Conservation (phyloP, 2,329 filamentous ascomycete genomes). For the Microdochium bolleyi region DNA sequence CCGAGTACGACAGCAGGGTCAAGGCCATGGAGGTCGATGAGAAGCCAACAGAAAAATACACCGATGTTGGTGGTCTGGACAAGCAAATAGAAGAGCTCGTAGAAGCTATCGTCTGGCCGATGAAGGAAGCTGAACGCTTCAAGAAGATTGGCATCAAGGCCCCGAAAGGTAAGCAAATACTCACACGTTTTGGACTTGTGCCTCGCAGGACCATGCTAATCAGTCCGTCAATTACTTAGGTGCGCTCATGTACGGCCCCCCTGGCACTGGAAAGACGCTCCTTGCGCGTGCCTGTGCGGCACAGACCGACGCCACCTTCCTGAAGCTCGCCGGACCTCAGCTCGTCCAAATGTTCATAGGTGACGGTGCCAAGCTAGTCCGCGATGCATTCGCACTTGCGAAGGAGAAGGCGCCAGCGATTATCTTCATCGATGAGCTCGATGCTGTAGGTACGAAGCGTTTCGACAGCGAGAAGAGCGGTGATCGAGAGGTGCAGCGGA, state of each 20-base stretch:
- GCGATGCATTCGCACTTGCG: constrained; percentile 93
- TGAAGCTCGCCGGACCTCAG: constrained; percentile 95
- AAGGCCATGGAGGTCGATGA: constrained; percentile 99
- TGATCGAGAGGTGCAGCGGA: constrained; percentile 95
- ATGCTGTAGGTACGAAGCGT: constrained; percentile 96
- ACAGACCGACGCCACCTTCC: constrained; percentile 96
- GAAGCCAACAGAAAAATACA: constrained; percentile 99
- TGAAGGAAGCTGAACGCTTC: constrained; percentile 98
- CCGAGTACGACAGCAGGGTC: constrained; percentile 96
- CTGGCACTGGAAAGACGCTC: constrained; percentile 84
- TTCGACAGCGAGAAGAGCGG: constrained; percentile 98
- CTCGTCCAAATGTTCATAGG: constrained; percentile 99
- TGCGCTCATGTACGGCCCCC: constrained; percentile 95
- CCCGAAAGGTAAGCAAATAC: constrained; percentile 67
- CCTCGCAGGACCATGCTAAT: not conserved
- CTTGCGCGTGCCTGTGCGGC: constrained; percentile 93
- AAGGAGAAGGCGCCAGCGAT: constrained; percentile 99
- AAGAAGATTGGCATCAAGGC: constrained; percentile 99
- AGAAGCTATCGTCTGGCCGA: constrained; percentile 97
- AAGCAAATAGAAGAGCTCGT: constrained; percentile 99
- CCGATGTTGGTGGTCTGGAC: constrained; percentile 91
- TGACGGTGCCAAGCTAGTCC: constrained; percentile 93
- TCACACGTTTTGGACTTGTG: constrained; percentile 8
- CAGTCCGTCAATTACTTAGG: constrained; percentile 39
- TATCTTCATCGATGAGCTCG: constrained; percentile 98